These are phyloP conservation scores for Sanghuangporus baumii DNA, from an alignment of 1,284 basidiomycete species.

Conservation along the genomic window DNA sequence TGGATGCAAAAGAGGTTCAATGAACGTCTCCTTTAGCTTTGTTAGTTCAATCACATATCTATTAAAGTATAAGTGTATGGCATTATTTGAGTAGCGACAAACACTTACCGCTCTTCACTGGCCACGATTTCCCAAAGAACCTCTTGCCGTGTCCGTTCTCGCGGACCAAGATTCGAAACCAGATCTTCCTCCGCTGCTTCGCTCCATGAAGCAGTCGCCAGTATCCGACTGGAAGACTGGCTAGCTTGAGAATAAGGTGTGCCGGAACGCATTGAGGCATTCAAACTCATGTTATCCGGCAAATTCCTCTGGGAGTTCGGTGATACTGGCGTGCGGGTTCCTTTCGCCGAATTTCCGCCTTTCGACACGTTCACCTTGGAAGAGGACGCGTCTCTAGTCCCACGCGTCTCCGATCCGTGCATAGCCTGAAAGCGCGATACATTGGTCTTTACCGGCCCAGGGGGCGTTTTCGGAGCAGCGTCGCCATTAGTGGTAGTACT, in stretches of 20 bases:
- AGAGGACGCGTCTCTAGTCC: conserved; percentile 45
- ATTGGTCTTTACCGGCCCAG: conserved; percentile 48
- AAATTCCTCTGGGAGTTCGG: conserved; percentile 50
- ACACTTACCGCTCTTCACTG: conserved; percentile 84
- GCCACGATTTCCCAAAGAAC: conserved; percentile 98
- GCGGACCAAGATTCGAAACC: conserved; percentile 85
- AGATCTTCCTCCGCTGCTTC: conserved; percentile 94
- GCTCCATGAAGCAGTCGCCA: conserved; percentile 87
- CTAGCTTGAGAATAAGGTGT: conserved; percentile 78
- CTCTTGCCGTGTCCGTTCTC: conserved; percentile 94
- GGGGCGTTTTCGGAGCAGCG: conserved; percentile 49
- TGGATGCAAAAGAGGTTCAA: conserved; percentile 85
- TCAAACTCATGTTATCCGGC: conserved; percentile 46
- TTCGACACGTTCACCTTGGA: conserved; percentile 40
- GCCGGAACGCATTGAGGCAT: conserved; percentile 63
- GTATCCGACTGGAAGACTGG: conserved; percentile 58
- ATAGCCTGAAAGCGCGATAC: conserved; percentile 69
- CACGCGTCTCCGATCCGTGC: conserved; percentile 64
- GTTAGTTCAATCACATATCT: conserved; percentile 90
- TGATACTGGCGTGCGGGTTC: conserved; percentile 47
- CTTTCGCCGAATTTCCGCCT: conserved; percentile 29
- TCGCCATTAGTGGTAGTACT: conserved; percentile 43
- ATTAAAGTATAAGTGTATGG: conserved; percentile 19
- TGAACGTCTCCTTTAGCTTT: conserved; percentile 91
- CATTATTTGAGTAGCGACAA: conserved; percentile 9